These are phyloP conservation scores for Hyphopichia wangnamkhiaoensis DNA, from an alignment of 1,139 yeast genomes.

Conservation along the genomic window DNA sequence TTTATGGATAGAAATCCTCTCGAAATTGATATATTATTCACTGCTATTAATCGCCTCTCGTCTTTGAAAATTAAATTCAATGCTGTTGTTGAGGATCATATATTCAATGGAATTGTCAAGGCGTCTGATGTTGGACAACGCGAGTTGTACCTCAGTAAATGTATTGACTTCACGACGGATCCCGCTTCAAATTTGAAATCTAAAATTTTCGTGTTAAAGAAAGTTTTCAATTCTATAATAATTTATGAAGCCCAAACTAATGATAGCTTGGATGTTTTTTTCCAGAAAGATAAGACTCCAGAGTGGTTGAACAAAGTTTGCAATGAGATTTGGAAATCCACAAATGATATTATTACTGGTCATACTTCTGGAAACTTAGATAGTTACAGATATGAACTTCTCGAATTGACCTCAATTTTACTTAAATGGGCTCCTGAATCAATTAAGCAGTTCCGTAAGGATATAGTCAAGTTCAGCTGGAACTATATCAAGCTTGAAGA, in stretches of 20 bases:
- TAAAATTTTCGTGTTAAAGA: constrained; percentile 62
- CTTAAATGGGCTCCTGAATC: constrained; percentile 67
- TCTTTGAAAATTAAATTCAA: constrained; percentile 50
- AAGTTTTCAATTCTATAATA: constrained; percentile 66
- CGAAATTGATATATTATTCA: constrained; percentile 41
- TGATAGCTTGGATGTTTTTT: constrained; percentile 53
- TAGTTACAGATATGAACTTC: constrained; percentile 69
- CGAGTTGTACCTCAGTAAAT: constrained; percentile 51
- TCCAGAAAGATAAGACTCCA: constrained; percentile 36
- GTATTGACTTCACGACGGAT: constrained; percentile 51
- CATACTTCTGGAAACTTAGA: constrained; percentile 75
- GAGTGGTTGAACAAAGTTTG: constrained; percentile 68
- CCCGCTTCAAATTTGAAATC: constrained; percentile 48
- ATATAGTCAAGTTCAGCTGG: constrained; percentile 93
- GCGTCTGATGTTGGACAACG: constrained; percentile 49
- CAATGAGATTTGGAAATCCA: constrained; percentile 71
- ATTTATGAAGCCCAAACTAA: constrained; percentile 58
- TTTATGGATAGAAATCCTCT: constrained; percentile 40
- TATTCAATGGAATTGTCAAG: constrained; percentile 58
- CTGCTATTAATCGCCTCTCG: constrained; percentile 51
- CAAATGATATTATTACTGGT: constrained; percentile 52
- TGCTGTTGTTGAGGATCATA: constrained; percentile 52
- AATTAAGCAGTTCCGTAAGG: constrained; percentile 72
- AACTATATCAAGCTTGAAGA: constrained; percentile 89
- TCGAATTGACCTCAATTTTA: constrained; percentile 79